Conservation (phyloP, 768 basidiomycete species). For the Lyophyllum decastes region DNA sequence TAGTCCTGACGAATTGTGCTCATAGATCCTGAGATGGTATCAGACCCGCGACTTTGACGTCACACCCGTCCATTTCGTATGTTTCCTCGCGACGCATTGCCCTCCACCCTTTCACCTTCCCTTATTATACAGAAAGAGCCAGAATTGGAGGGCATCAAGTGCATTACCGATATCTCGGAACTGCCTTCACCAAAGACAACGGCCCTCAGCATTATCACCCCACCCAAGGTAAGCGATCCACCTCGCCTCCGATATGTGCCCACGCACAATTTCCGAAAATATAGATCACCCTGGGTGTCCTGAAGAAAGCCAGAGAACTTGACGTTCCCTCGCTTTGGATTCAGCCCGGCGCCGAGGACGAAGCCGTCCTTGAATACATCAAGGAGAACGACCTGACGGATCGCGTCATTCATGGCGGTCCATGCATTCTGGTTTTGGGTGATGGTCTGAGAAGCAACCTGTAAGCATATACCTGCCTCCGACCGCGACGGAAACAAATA, state of each 20-base stretch:
- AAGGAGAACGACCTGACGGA: constrained; percentile 62
- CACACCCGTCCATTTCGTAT: constrained; percentile 75
- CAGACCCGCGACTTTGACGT: constrained; percentile 56
- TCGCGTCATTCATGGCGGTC: constrained; percentile 78
- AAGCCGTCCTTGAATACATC: constrained; percentile 62
- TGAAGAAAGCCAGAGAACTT: constrained; percentile 70
- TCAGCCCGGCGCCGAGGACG: constrained; percentile 85
- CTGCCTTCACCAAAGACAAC: constrained; percentile 65
- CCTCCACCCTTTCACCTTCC: neutral
- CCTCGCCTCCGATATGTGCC: neutral
- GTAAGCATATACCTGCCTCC: constrained; percentile 11
- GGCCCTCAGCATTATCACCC: constrained; percentile 78
- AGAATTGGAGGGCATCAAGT: constrained; percentile 66
- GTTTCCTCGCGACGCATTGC: constrained; percentile 18
- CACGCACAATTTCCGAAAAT: neutral
- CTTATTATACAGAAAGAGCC: constrained; percentile 54
- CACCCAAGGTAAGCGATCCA: constrained; percentile 54
- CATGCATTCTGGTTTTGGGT: constrained; percentile 80
- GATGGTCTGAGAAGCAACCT: constrained; percentile 50
- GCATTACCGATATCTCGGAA: constrained; percentile 55
- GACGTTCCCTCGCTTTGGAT: constrained; percentile 82
- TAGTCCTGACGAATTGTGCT: neutral
- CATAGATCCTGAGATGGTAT: constrained; percentile 82
- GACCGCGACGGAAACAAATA: constrained; percentile 1
- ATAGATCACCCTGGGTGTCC: constrained; percentile 69